phyloP scores from a whole-genome alignment of 2,329 filamentous ascomycete species.

The Ophiognomonia clavigignenti-juglandacearum region DNA sequence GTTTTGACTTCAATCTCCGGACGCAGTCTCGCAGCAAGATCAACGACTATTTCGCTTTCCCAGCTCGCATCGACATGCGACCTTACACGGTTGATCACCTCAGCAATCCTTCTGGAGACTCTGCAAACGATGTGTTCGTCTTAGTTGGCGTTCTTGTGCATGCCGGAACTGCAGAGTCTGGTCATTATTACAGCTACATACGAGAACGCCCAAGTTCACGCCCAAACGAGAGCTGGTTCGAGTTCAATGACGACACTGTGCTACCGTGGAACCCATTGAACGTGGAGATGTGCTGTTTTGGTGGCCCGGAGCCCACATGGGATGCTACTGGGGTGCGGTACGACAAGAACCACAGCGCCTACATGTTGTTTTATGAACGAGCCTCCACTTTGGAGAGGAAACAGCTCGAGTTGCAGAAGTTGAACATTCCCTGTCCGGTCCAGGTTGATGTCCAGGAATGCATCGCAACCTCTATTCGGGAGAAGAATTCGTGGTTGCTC shows the following conservation, averaged over 20 bases:
- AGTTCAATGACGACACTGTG: conserved; percentile 91
- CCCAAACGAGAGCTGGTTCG: conserved; percentile 62
- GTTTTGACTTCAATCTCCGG: conserved; percentile 76
- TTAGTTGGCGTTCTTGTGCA: conserved; percentile 94
- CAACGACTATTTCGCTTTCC: conserved; percentile 92
- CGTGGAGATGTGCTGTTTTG: conserved; percentile 75
- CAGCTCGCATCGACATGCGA: conserved; percentile 75
- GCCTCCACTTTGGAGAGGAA: conserved; percentile 57
- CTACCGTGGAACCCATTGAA: conserved; percentile 66
- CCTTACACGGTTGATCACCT: conserved; percentile 87
- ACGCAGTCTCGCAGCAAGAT: conserved; percentile 84
- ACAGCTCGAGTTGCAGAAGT: conserved; percentile 39
- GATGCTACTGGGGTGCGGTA: conserved; percentile 42
- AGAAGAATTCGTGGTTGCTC: conserved; percentile 69
- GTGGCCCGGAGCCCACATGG: conserved; percentile 55
- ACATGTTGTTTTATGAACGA: conserved; percentile 97
- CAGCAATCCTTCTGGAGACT: conserved; percentile 52
- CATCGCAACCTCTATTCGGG: conserved; percentile 55
- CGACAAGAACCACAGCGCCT: conserved; percentile 79
- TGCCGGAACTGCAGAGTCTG: conserved; percentile 85
- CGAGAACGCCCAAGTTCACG: conserved; percentile 64
- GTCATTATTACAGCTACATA: conserved; percentile 96
- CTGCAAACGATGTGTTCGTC: conserved; percentile 74
- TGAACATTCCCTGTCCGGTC: conserved; percentile 33
- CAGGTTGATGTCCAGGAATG: conserved; percentile 39